Conservation (phyloP, 2,329 filamentous ascomycete species). For the Cadophora malorum region DNA sequence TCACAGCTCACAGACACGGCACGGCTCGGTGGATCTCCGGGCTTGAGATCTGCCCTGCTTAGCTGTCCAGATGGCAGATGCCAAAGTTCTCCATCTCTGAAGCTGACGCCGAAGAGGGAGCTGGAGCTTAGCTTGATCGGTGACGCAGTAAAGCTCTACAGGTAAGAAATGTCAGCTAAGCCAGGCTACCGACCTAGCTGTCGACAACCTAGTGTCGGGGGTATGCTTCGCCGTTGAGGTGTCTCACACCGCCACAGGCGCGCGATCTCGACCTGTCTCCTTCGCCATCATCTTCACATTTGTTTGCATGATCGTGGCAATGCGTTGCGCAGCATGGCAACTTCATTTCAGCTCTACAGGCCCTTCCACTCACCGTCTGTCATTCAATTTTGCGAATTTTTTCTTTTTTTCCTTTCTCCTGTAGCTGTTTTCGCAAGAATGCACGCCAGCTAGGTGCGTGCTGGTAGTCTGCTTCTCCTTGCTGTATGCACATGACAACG, state of each 20-base stretch:
- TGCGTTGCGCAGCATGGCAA: background rate
- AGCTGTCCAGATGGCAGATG: background rate
- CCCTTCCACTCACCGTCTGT: background rate
- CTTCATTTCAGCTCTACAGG: too few relatives aligned
- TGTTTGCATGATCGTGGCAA: background rate
- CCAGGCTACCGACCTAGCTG: too few relatives aligned
- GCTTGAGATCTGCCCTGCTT: background rate
- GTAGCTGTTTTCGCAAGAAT: background rate
- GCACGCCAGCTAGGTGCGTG: too few relatives aligned
- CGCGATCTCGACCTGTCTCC: background rate
- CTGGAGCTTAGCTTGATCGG: too few relatives aligned
- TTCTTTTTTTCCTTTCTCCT: background rate
- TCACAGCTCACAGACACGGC: background rate
- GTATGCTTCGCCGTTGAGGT: background rate
- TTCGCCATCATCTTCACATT: background rate
- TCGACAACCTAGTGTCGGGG: too few relatives aligned
- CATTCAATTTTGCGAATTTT: too few relatives aligned
- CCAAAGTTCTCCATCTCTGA: background rate
- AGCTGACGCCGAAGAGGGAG: too few relatives aligned
- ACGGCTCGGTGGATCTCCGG: slow-evolving; percentile 8
- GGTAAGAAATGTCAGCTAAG: too few relatives aligned
- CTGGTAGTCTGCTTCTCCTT: too few relatives aligned
- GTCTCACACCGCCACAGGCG: background rate
- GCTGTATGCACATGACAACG: too few relatives aligned
- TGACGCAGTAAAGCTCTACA: too few relatives aligned